Base-by-base conservation (phyloP, 2,329 filamentous ascomycete genomes). In the Curvularia verruculosa region DNA sequence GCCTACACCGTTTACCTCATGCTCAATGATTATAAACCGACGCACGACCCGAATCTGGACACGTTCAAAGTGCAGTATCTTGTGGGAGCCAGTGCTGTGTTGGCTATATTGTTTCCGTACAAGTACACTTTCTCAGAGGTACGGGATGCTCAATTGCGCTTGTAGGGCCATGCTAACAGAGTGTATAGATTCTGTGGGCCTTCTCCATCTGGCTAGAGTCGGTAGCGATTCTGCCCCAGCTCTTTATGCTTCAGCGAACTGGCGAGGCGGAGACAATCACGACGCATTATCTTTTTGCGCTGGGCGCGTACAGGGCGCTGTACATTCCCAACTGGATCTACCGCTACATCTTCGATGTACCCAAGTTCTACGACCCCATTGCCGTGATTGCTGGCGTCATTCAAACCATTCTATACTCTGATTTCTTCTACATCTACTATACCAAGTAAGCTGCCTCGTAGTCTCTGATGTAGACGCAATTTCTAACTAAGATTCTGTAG, bases 351-450 rank as follows among this genome's bases (percentile, higher is more conserved):
- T 84, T 85, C 49, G 92, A 96, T 77, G 82, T 85, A 49, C 73
- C 73, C 21, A 63, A 59, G 31, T 89, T 92, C 76, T 89, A 89
- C 67, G 93, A 98, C 75, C 90, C 88, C 63, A 96, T 97, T 66
- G 89, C 93, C 19, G 89, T 97, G 49, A 74, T 95, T 61, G 95
- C 96, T 3, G 95, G 95, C 12, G 84, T 98, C 54, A 81, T 98
- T 63, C 95, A 99, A 83, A 99, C 95, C 0, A 80, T 99, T 47
- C 83, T 99, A 56, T 99, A 99, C 82, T 96, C 92, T 63, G 95
- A 99, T 81, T 99, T 99, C 82, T 99, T 99, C 85, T 99, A 93
- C 84, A 94, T 99, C 72, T 99, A 99, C 82, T 99, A 97, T 81
- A 96, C 89, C 58, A 98, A 97, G 87, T 89, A 75, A 77, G 9